A percentile compares a stretch with the other conserved stretches of the same genome.
Evolutionary conservation across 2,329 filamentous ascomycete species (phyloP).

Genomic region (Fusarium concolor): DNA sequence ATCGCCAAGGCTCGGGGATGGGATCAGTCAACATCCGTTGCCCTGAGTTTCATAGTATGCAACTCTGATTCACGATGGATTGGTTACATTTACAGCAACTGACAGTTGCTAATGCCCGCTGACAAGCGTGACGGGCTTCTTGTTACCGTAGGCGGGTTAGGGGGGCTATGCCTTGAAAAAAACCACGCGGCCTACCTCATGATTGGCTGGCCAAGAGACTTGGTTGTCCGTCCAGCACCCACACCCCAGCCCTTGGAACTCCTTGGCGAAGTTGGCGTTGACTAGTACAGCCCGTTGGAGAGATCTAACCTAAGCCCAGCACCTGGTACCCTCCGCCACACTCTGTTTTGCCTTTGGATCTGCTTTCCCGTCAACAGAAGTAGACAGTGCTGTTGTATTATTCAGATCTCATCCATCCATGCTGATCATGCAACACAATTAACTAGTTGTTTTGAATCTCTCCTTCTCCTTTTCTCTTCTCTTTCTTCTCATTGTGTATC

Average conservation of each 20-base stretch:
- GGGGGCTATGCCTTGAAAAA: constrained; percentile 35
- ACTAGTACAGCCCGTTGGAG: constrained; percentile 3
- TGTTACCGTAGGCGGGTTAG: not conserved
- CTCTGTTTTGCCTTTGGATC: constrained; percentile 20
- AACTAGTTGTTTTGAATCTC: not conserved
- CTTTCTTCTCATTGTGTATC: not conserved
- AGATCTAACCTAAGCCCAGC: not conserved
- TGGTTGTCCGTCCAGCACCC: constrained; percentile 36
- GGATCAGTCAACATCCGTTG: constrained; percentile 13
- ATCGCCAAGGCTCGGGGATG: not conserved
- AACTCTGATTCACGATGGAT: constrained; percentile 2
- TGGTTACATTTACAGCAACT: not conserved
- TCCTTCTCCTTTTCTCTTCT: not conserved
- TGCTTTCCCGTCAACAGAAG: not conserved
- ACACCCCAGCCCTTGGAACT: constrained; percentile 24
- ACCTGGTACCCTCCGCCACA: constrained; percentile 31
- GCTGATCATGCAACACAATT: constrained; percentile 16
- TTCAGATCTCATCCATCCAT: constrained; percentile 8
- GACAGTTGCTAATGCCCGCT: not conserved
- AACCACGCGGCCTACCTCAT: constrained; percentile 30
- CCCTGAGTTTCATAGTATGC: constrained; percentile 5
- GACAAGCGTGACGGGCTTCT: not conserved
- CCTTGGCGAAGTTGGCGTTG: constrained; percentile 20
- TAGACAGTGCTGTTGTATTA: constrained; percentile 7
- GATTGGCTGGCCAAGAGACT: constrained; percentile 30